Conservation (phyloP, 164 flowering plant genomes). For the Dillenia turbinata region DNA sequence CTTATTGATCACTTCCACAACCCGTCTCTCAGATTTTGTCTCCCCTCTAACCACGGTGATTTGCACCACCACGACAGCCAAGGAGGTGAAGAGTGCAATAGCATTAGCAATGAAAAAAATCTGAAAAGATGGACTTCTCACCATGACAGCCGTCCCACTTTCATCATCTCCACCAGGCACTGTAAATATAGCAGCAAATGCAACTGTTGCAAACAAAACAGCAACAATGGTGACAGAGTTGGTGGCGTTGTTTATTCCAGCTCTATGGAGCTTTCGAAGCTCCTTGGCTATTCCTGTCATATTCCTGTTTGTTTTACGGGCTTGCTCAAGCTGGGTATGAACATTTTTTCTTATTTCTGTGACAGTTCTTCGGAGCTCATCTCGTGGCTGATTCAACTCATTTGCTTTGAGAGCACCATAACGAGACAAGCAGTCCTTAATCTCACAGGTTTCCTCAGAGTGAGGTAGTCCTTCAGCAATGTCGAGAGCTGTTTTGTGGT, state of each 20-base stretch:
- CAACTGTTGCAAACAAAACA: slow-evolving; percentile 74
- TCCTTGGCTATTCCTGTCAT: slow-evolving; percentile 66
- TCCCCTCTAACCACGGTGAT: slow-evolving; percentile 77
- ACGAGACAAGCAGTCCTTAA: slow-evolving; percentile 43
- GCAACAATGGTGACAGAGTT: slow-evolving; percentile 84
- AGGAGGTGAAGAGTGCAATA: slow-evolving; percentile 65
- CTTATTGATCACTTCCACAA: slow-evolving; percentile 70
- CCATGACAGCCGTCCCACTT: slow-evolving; percentile 49
- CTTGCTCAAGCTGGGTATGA: slow-evolving; percentile 71
- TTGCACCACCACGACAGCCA: slow-evolving; percentile 82
- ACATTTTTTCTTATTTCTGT: slow-evolving; percentile 69
- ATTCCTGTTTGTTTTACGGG: slow-evolving; percentile 64
- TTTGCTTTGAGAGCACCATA: slow-evolving; percentile 60
- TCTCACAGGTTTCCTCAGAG: slow-evolving; percentile 57
- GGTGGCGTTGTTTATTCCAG: slow-evolving; percentile 77
- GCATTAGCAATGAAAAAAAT: slow-evolving; percentile 71
- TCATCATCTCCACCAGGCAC: slow-evolving; percentile 65
- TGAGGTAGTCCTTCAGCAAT: slow-evolving; percentile 64
- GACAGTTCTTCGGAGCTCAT: slow-evolving; percentile 68
- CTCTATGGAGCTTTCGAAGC: slow-evolving; percentile 61
- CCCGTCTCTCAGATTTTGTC: slow-evolving; percentile 60
- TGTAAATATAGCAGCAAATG: slow-evolving; percentile 74
- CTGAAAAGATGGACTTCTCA: slow-evolving; percentile 41
- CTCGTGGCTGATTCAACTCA: slow-evolving; percentile 74
- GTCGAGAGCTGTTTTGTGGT: slow-evolving; percentile 69